Evolutionary conservation across 352 stramenopile species (phyloP), one percentile per base, ranked within the genome.

Genomic region (Pythium aquatile): DNA sequence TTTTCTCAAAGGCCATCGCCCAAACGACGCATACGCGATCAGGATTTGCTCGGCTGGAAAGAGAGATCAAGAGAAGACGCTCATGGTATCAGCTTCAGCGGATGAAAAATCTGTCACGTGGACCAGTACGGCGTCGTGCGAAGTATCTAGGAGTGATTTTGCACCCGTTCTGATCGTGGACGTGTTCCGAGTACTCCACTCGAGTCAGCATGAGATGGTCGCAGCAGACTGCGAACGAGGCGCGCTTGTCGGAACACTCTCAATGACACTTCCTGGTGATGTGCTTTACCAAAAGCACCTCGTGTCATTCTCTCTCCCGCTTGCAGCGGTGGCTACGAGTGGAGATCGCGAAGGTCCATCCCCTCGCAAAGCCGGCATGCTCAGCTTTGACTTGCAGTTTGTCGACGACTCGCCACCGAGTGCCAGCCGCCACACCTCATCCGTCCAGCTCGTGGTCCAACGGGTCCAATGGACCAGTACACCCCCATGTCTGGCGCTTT

Each of bases 351-450:
- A 39, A 39, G 16, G n/a, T 40, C 17, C 17, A 39, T 26, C 30
- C 16, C 1, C 48, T 39, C 48, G 26, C 1, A 70, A 70, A 42
- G 62, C 46, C n/a, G 65, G 53, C 2, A 61, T 35, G 16, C 26
- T 72, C 5, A 49, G 29, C 13, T 72, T 72, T 17, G 65, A 64
- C 24, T 46, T 67, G 46, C 65, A 72, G 40, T 64, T 67, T 24
- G 28, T 67, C 8, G 39, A 49, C 33, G 17, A 47, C 54, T 24
- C 39, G 29, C 3, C 28, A 48, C 3, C 46, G 48, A 30, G 46
- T 49, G 42, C 39, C 2, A 37, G 14, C 14, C 33, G 17, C 24
- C 14, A 49, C 17, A 54, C 20, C 2, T 33, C 28, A 3, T 30
- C 44, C 17, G 9, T 24, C 5, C 46, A 13, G 13, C 40, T 58